Percentiles rank a stretch among this genome's conserved stretches.
These are phyloP conservation scores for Sequoiadendron giganteum DNA, from an alignment of 75 land plant species.

Conservation along the genomic window DNA sequence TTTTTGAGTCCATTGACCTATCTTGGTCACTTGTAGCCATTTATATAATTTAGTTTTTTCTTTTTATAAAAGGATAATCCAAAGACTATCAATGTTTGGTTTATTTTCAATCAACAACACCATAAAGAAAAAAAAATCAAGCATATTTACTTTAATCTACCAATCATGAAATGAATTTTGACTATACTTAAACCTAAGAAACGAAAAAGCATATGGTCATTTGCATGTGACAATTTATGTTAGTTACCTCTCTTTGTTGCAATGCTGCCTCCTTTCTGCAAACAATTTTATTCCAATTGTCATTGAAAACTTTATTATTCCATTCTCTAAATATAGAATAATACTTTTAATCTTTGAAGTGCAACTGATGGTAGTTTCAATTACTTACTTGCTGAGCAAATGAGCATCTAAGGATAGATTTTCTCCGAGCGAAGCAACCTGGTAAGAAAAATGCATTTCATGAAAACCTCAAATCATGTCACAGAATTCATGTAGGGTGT, in stretches of 20 bases:
- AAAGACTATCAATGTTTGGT: not conserved
- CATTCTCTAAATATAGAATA: not conserved
- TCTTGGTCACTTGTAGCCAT: too few relatives aligned
- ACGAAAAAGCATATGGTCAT: not conserved
- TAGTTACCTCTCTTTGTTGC: conserved; percentile 63
- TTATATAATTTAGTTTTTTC: too few relatives aligned
- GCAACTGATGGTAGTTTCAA: not conserved
- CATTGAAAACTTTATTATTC: conserved; percentile 2
- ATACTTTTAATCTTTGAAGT: not conserved
- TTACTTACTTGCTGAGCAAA: conserved; percentile 54
- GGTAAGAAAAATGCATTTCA: not conserved
- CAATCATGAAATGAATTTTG: not conserved
- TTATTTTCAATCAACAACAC: not conserved
- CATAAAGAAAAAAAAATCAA: not conserved
- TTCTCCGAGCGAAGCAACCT: conserved; percentile 76
- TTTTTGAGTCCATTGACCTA: too few relatives aligned
- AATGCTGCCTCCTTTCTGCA: conserved; percentile 78
- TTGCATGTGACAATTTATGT: not conserved
- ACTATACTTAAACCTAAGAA: not conserved
- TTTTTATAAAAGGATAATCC: not conserved
- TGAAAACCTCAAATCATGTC: not conserved
- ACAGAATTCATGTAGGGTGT: not conserved
- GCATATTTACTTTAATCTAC: not conserved
- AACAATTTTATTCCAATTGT: not conserved
- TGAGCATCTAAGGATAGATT: conserved; percentile 68